A percentile compares a stretch with the other conserved stretches of the same genome.
These are phyloP conservation scores for Thielaviopsis cerberus DNA, from an alignment of 2,329 filamentous ascomycete genomes.

Conservation along the genomic window DNA sequence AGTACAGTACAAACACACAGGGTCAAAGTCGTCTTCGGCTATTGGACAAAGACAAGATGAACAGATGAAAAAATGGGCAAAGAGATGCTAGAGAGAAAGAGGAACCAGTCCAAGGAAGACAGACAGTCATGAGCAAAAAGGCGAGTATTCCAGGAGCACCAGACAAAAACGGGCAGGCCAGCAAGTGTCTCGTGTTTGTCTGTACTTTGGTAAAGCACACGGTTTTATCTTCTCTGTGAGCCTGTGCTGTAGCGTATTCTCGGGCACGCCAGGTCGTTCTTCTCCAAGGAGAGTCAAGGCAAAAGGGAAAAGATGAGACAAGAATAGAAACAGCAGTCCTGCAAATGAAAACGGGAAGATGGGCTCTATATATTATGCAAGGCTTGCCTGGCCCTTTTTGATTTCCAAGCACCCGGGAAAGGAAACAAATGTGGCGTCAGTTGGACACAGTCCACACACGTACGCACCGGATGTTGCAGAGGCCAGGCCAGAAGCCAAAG, in stretches of 20 bases:
- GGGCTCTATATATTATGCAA: background rate
- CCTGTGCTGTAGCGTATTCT: no score
- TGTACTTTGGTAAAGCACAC: background rate
- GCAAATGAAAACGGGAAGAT: background rate
- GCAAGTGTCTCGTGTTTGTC: background rate
- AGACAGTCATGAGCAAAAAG: background rate
- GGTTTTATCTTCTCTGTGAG: no score
- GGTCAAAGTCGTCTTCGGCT: background rate
- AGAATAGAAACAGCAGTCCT: background rate
- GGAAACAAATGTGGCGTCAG: background rate
- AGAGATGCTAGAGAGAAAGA: background rate
- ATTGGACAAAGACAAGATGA: background rate
- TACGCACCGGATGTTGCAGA: no score
- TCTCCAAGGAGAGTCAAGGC: background rate
- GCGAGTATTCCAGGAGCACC: background rate
- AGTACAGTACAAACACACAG: no score
- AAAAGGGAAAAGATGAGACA: background rate
- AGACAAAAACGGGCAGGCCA: background rate
- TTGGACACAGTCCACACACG: no score
- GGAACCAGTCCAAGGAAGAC: background rate
- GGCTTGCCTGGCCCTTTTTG: background rate
- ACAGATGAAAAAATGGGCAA: background rate
- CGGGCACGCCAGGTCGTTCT: background rate
- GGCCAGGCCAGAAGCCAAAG: no score
- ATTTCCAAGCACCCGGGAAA: background rate